These are phyloP conservation scores for Dactylellina haptotyla DNA, from an alignment of 2,329 filamentous ascomycete species.

Conservation along the genomic window DNA sequence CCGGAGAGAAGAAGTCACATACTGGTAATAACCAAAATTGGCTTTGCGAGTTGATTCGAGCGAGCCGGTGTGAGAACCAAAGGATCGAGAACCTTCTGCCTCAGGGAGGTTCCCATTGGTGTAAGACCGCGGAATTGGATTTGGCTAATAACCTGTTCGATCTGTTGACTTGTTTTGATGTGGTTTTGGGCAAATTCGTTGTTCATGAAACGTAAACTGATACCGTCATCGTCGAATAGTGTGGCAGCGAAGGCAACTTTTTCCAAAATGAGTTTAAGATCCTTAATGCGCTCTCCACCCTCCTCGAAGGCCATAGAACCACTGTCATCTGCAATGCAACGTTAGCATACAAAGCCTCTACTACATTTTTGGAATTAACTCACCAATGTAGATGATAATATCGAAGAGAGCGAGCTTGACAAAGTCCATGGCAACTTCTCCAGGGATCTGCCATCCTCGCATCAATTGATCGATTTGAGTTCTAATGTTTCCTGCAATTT, in stretches of 20 bases:
- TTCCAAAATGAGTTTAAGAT: conserved; percentile 72
- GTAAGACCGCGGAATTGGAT: conserved; percentile 74
- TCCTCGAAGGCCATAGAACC: conserved; percentile 77
- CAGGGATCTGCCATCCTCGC: conserved; percentile 58
- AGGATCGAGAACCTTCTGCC: conserved; percentile 72
- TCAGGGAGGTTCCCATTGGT: conserved; percentile 72
- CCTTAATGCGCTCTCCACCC: conserved; percentile 73
- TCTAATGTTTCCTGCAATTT: conserved; percentile 17
- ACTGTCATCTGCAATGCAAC: conserved; percentile 68
- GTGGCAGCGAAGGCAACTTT: conserved; percentile 73
- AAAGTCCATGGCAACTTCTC: conserved; percentile 59
- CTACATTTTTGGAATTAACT: conserved; percentile 12
- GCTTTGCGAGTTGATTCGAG: conserved; percentile 69
- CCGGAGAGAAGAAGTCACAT: not conserved
- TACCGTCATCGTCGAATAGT: conserved; percentile 75
- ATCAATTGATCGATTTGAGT: conserved; percentile 55
- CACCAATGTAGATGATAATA: conserved; percentile 59
- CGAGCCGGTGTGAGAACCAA: conserved; percentile 68
- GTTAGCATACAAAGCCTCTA: conserved; percentile 6
- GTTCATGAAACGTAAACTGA: conserved; percentile 77
- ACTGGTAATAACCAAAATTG: conserved; percentile 71
- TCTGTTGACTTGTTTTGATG: conserved; percentile 69
- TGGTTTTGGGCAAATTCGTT: conserved; percentile 67
- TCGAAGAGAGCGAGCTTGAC: conserved; percentile 60
- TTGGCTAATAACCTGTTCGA: conserved; percentile 68